phyloP scores from a whole-genome alignment of 164 flowering plant genomes.

The Platanus orientalis region DNA sequence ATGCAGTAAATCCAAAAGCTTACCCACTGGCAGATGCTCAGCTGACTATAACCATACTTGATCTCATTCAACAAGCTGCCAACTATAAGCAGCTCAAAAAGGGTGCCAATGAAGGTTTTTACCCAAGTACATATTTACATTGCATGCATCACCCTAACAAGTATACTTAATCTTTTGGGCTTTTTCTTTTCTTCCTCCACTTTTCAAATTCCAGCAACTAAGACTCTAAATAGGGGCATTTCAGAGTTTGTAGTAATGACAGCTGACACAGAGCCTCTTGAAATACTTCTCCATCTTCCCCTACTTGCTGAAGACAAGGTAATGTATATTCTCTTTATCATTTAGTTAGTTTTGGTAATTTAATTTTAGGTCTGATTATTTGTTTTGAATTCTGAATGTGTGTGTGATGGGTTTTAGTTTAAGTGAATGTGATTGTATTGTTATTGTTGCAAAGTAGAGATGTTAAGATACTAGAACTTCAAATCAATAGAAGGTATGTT shows the following conservation, averaged over 20 bases:
- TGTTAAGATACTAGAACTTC: too few species aligned
- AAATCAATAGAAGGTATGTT: too few species aligned
- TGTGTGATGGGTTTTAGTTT: conserved; percentile 4
- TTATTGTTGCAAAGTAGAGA: background rate
- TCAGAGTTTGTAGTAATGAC: conserved; percentile 48
- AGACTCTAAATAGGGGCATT: conserved; percentile 31
- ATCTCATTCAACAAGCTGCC: conserved; percentile 25
- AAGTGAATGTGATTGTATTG: conserved; percentile 1
- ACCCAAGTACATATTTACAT: background rate
- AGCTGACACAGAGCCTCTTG: conserved; percentile 70
- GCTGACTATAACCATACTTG: conserved; percentile 27
- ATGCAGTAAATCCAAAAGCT: too few species aligned
- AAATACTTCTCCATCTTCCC: conserved; percentile 81
- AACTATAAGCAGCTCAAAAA: too few species aligned
- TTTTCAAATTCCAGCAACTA: conserved; percentile 51
- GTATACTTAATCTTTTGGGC: background rate
- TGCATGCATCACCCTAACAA: too few species aligned
- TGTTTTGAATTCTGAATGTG: background rate
- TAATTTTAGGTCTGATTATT: background rate
- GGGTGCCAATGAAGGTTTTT: too few species aligned
- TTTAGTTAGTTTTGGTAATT: too few species aligned
- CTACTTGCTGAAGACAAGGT: conserved; percentile 85
- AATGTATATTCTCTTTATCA: too few species aligned
- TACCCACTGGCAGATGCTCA: too few species aligned
- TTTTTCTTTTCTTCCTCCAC: background rate